Evolutionary conservation across 2,329 filamentous ascomycete genomes (phyloP).

Genomic region (Claviceps sp.): DNA sequence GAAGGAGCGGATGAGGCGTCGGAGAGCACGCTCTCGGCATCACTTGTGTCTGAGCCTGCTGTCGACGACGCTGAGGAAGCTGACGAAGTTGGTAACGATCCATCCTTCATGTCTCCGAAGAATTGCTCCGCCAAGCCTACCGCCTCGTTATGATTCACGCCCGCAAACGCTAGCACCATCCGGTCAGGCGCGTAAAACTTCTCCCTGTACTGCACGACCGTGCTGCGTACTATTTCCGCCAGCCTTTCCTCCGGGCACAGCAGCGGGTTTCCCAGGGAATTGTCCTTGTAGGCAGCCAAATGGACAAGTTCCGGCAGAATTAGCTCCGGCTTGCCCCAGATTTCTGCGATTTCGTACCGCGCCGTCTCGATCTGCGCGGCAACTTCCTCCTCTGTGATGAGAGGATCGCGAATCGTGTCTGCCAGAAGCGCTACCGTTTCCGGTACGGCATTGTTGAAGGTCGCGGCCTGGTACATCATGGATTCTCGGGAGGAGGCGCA

Average conservation of each 20-base stretch:
- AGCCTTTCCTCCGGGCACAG: conserved; percentile 81
- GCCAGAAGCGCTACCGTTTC: conserved; percentile 73
- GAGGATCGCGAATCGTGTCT: conserved; percentile 81
- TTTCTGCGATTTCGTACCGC: conserved; percentile 90
- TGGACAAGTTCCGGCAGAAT: conserved; percentile 93
- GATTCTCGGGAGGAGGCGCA: conserved; percentile 91
- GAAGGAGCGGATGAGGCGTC: conserved; percentile 20
- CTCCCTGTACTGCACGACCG: conserved; percentile 66
- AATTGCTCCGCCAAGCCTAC: conserved; percentile 67
- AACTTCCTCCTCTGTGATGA: conserved; percentile 78
- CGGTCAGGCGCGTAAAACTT: conserved; percentile 80
- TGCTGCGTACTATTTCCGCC: conserved; percentile 55
- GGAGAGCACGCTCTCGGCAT: conserved; percentile 20
- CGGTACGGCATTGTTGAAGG: conserved; percentile 86
- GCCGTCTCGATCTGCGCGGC: conserved; percentile 78
- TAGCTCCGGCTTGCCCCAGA: conserved; percentile 93
- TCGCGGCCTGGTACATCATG: conserved; percentile 97
- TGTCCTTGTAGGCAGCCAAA: conserved; percentile 89
- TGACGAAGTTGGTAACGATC: not conserved
- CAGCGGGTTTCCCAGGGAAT: conserved; percentile 87
- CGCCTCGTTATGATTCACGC: conserved; percentile 70
- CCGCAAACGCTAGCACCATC: conserved; percentile 91
- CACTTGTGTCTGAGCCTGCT: conserved; percentile 45
- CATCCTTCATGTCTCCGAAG: conserved; percentile 76
- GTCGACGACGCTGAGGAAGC: conserved; percentile 27